Conservation (phyloP, 2,329 filamentous ascomycete genomes). For the Phialophora chinensis region DNA sequence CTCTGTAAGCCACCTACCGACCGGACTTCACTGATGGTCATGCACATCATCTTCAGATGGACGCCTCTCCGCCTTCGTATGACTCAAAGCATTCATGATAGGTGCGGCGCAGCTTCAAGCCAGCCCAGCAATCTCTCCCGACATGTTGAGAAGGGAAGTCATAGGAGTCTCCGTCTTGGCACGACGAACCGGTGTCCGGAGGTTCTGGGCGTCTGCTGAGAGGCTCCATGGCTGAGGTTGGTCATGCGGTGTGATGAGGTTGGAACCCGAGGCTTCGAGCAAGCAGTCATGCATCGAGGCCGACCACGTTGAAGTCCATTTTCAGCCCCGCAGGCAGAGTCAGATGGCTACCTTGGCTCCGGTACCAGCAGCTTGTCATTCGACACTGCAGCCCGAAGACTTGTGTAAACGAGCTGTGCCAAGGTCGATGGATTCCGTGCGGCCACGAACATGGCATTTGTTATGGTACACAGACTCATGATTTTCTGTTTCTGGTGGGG, state of each 20-base stretch:
- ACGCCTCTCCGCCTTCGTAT: not conserved
- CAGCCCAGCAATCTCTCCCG: not conserved
- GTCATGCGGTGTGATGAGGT: not conserved
- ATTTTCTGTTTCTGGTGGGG: not conserved
- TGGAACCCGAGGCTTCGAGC: not conserved
- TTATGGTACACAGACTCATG: not conserved
- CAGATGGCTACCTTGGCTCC: not conserved
- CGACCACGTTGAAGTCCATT: not conserved
- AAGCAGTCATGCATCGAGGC: not conserved
- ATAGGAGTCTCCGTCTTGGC: not conserved
- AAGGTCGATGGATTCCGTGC: not conserved
- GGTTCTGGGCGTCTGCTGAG: not conserved
- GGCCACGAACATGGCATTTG: not conserved
- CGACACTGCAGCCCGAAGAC: not conserved
- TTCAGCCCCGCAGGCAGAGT: not conserved
- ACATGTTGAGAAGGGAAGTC: not conserved
- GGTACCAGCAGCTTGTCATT: not conserved
- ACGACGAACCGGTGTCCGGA: not conserved
- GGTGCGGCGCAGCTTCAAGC: not conserved
- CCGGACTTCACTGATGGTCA: not conserved
- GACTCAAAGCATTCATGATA: not conserved
- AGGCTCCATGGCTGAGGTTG: not conserved
- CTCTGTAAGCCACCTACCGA: not conserved
- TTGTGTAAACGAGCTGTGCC: not conserved
- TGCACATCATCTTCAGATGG: not conserved